Base-by-base conservation (phyloP, 352 stramenopile genomes). In the Pythium chondricola region DNA sequence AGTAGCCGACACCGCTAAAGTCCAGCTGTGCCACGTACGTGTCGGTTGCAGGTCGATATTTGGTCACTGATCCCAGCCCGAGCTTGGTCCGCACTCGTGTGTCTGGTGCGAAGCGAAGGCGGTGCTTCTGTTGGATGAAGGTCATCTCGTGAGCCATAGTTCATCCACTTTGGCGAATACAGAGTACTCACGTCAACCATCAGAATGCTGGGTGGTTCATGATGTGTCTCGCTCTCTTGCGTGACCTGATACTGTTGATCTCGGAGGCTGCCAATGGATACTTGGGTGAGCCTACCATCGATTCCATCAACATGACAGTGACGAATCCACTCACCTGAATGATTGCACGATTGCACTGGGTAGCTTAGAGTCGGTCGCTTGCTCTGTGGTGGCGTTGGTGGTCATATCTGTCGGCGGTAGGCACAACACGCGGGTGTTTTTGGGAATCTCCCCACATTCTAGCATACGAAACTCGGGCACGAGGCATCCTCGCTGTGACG, bases 391-490 rank as follows among this genome's bases (percentile, higher is more conserved):
- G 14, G 2, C 4, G 14, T 16, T 48, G 20, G 44, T 40, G n/a
- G n/a, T n/a, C n/a, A n/a, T n/a, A n/a, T n/a, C n/a, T n/a, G n/a
- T n/a, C n/a, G n/a, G 10, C 8, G 40, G 40, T 11, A 60, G 7
- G 43, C 49, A 61, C n/a, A 74, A 21, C 37, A 89, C 74, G 20
- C 46, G 52, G 27, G 74, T 82, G 16, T 63, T 62, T 49, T 63
- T 69, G 21, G 78, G 72, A 25, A 89, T 68, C 55, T 89, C 78
- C 14, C 72, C 78, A 17, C 71, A 85, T 43, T 73, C 69, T 40
- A 89, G 55, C 74, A 89, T 87, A 4, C 59, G 70, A 36, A 87
- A 63, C 57, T 83, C 72, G 6, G 78, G 78, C 17, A 89, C 42
- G 17, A 89, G 22, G 18, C 61, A 78, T 4, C 60, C 65, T 31